A percentile compares a stretch with the other conserved stretches of the same genome.
These are phyloP conservation scores for Pseudocercospora pini-densiflorae DNA, from an alignment of 2,329 filamentous ascomycete species.

Conservation along the genomic window DNA sequence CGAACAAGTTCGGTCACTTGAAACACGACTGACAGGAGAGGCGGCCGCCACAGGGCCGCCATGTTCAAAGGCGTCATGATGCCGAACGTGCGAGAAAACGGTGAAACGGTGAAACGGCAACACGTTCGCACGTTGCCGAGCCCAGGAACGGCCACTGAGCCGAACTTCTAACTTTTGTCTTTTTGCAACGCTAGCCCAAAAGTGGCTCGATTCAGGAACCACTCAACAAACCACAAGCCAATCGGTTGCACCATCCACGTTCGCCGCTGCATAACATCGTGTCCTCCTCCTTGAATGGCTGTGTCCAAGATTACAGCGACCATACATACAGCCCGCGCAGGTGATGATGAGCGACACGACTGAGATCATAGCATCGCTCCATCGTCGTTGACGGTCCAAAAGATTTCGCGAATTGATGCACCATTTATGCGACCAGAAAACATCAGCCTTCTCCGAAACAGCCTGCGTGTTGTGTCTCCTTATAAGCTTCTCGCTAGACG, in stretches of 20 bases:
- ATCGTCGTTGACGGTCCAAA: too few relatives aligned
- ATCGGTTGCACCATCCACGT: background rate
- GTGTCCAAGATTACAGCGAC: background rate
- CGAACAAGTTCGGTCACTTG: background rate
- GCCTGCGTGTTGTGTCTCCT: background rate
- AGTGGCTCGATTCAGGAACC: background rate
- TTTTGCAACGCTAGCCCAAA: background rate
- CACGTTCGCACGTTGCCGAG: background rate
- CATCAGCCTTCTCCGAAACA: background rate
- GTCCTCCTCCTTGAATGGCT: background rate
- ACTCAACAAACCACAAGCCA: background rate
- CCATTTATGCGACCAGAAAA: background rate
- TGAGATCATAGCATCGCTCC: background rate
- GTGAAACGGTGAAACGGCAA: background rate
- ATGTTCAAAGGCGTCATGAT: background rate
- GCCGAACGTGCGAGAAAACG: conserved; percentile 3
- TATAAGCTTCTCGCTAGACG: background rate
- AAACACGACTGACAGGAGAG: background rate
- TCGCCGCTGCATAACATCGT: background rate
- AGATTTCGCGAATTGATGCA: background rate
- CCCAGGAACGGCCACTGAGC: background rate
- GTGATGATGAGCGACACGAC: background rate
- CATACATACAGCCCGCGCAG: too few relatives aligned
- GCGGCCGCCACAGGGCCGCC: background rate
- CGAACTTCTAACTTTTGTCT: background rate